Evolutionary conservation across 257 asterid species (phyloP), one percentile per base, ranked within the genome.

Genomic region (Craterostigma plantagineum): DNA sequence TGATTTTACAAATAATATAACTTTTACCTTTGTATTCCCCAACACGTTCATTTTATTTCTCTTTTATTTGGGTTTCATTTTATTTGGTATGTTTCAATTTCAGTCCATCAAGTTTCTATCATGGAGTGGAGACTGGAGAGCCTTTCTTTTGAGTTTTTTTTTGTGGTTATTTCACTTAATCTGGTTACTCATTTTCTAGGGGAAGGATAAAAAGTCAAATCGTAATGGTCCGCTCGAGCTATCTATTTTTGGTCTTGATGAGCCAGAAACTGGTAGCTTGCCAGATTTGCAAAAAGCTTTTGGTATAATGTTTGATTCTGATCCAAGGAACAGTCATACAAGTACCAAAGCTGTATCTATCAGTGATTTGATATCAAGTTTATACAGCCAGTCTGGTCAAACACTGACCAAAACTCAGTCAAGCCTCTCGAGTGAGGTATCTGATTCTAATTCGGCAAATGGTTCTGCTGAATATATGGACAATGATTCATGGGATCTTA

Each of bases 211-310:
- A 8, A 47, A 42, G 52, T 56, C 12, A 35, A 63, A 67, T 46
- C 38, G 63, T 49, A 57, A 45, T 53, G 72, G 67, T 27, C 69
- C 80, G 9, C 58, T 82, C 53, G 82, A 81, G 30, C 64, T 82
- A 49, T 72, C 85, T 34, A 61, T 82, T 56, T 75, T 73, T 59
- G 85, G 90, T 3, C 61, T 55, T 42, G 81, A 72, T 64, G 90
- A 75, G 55, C 65, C 65, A 48, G 77, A 68, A 55, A 46, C 16
- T 38, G 73, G 61, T 53, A 66, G 50, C 50, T 65, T 65, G 43
- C 61, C 58, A 37, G 77, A 68, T 47, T 49, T 47, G 53, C 66
- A 48, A 49, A 76, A 75, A 51, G 48, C 52, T 35, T 64, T 65
- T 61, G 52, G 43, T 42, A 49, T 51, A 55, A 69, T 53, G 61